Evolutionary conservation across 345 rosid species (phyloP), one percentile per base, ranked within the genome.

Genomic region (Kernera saxatilis): DNA sequence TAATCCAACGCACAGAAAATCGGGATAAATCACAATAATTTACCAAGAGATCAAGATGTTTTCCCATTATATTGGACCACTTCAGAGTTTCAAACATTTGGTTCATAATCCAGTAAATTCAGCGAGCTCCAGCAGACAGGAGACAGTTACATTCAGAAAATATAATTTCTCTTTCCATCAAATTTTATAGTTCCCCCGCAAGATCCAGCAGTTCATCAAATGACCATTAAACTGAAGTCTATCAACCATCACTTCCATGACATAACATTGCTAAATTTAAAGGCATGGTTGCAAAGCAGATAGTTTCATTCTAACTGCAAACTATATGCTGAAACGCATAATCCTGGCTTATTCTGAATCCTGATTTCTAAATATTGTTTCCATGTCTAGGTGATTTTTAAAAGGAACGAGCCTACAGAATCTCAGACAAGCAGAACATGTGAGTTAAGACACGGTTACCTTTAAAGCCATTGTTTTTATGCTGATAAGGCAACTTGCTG

Each of bases 401-500:
- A 51, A 62, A 15, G 23, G 21, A 66, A 2, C 37, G 25, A 51
- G 37, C 60, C 25, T 36, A 65, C 22, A 17, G 32, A 46, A 52
- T n/a, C 26, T 10, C 67, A n/a, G 12, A 26, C 27, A 44, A 14
- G 35, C 67, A 44, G 25, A 57, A 17, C 25, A 69, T 45, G 52
- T 9, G 44, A 49, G 61, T 51, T 67, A 53, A 55, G 67, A 56
- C 27, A 48, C 7, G 2, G 27, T 45, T 72, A 93, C 99, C 96
- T 88, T 89, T 80, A 51, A 88, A 78, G 12, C 81, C 78, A 61
- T 87, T 72, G 44, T 82, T 75, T 70, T 77, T 81, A 51, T 76
- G 80, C 73, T 78, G 89, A 74, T 94, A 94, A 69, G 99, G 97
- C 86, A 91, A 79, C 79, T 77, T 91, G 58, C 85, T 84, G 67